Conservation (phyloP, 1,284 basidiomycete genomes). For the Ceratobasidium sp. region DNA sequence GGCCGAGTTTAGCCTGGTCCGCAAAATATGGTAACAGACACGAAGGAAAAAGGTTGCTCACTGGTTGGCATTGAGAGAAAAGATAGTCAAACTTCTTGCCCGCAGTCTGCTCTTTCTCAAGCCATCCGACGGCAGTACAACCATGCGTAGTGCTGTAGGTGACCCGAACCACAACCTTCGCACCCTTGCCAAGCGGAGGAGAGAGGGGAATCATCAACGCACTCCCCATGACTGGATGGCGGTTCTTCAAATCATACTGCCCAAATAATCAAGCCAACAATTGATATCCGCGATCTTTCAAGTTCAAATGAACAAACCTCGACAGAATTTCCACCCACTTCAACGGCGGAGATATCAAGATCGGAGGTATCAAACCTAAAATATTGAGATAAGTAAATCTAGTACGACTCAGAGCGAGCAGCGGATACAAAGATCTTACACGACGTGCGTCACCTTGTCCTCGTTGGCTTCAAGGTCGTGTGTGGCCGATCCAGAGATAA, state of each 20-base stretch:
- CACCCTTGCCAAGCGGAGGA: conserved; percentile 58
- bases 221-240: conserved; percentile 79
- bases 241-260: conserved; percentile 68
- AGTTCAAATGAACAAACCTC: conserved; percentile 59
- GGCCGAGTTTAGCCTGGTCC: conserved; percentile 5
- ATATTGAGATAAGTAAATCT: conserved; percentile 38
- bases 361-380: conserved; percentile 83
- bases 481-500: conserved; percentile 79
- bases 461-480: conserved; percentile 74
- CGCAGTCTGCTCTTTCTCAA: conserved; percentile 92
- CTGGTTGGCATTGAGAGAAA: conserved; percentile 94
- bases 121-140: conserved; percentile 94
- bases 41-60: conserved; percentile 51
- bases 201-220: conserved; percentile 71
- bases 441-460: conserved; percentile 73
- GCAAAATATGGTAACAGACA: conserved; percentile 37
- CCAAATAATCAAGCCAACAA: conserved; percentile 24
- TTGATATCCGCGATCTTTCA: conserved; percentile 35
- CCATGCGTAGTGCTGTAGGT: conserved; percentile 81
- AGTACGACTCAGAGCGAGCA: conserved; percentile 26
- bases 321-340: conserved; percentile 66
- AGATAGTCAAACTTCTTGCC: conserved; percentile 89
- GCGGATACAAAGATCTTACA: conserved; percentile 62
- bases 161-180: conserved; percentile 71
- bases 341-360: conserved; percentile 73